phyloP scores from a whole-genome alignment of 768 basidiomycete species.

The Boletus rubescentipes region DNA sequence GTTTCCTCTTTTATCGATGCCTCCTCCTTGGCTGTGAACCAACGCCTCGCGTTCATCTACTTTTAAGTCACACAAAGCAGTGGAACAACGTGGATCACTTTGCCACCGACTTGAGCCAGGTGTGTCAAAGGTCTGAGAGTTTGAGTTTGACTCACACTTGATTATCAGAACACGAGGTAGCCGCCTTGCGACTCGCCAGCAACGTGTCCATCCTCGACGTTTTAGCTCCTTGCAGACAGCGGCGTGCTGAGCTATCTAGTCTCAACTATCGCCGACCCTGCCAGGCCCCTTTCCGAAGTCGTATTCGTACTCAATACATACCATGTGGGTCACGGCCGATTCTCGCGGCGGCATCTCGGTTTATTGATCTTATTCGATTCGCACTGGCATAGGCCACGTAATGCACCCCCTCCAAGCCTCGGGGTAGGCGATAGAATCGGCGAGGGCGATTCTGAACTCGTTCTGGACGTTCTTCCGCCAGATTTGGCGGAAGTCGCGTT shows the following conservation, averaged over 20 bases:
- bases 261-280: constrained; percentile 1
- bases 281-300: neutral
- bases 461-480: constrained; percentile 54
- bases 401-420: constrained; percentile 23
- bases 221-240: constrained; percentile 2
- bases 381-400: constrained; percentile 24
- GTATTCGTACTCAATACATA: neutral
- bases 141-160: constrained; percentile 2
- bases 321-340: constrained; percentile 17
- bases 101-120: neutral
- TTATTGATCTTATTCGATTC: constrained; percentile 1
- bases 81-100: constrained; percentile 6
- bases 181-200: neutral
- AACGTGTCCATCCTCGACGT: constrained; percentile 4
- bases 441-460: constrained; percentile 67
- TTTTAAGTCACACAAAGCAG: neutral
- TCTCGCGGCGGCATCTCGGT: constrained; percentile 1
- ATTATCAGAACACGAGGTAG: constrained; percentile 19
- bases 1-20: neutral
- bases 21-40: neutral
- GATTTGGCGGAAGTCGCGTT: constrained; percentile 59
- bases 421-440: constrained; percentile 48
- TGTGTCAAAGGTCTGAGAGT: constrained; percentile 2
- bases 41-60: constrained; percentile 9
- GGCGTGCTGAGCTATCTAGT: constrained; percentile 1